Percentiles rank a stretch among this genome's conserved stretches.
These are phyloP conservation scores for Pseudogymnoascus sp. DNA, from an alignment of 2,329 filamentous ascomycete genomes.

Conservation along the genomic window DNA sequence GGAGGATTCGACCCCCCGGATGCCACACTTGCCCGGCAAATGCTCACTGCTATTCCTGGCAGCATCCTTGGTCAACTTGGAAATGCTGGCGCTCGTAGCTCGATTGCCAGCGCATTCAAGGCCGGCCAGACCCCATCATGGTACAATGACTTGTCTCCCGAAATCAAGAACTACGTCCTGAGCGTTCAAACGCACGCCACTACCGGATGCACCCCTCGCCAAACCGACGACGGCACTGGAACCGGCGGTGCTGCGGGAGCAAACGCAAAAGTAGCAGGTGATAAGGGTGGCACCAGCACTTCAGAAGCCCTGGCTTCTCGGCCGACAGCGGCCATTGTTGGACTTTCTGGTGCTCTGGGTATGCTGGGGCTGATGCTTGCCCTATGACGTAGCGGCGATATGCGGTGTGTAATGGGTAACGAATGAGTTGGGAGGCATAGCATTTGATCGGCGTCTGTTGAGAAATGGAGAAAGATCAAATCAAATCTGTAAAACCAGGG, in stretches of 20 bases:
- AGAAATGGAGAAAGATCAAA: neutral
- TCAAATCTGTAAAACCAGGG: neutral
- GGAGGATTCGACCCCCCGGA: neutral
- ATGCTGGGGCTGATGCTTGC: neutral
- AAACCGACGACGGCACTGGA: neutral
- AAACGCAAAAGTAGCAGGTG: neutral
- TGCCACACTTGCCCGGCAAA: neutral
- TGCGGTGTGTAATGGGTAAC: neutral
- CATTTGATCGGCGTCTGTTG: conserved; percentile 2
- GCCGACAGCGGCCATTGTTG: neutral
- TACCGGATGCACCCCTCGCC: neutral
- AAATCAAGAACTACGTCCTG: neutral
- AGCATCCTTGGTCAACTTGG: neutral
- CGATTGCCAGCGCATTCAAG: conserved; percentile 3
- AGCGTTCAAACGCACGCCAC: neutral
- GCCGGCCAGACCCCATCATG: neutral
- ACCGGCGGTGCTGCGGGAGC: neutral
- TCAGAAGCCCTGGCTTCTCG: neutral
- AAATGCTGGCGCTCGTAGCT: neutral
- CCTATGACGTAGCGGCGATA: neutral
- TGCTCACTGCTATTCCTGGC: neutral
- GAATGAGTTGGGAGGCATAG: neutral
- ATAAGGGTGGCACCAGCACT: neutral
- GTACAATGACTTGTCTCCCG: neutral
- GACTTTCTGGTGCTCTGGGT: neutral